Percentiles rank a stretch among this genome's conserved stretches.
Conservation (phyloP, 139 green algal species). For the Chlorokybus atmophyticus region DNA sequence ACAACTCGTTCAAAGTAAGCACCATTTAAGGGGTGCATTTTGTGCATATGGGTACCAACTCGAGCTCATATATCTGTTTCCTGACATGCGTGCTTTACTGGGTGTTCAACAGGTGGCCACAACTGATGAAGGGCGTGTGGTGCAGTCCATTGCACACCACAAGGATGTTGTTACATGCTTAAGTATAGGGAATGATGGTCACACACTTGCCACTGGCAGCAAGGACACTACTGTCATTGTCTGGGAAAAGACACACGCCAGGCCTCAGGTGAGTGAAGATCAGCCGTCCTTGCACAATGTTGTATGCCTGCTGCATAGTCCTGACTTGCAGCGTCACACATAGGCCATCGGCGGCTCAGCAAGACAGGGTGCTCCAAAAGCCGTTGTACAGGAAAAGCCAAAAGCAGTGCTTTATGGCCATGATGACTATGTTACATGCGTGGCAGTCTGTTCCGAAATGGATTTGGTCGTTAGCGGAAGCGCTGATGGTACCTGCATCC, state of each 20-base stretch:
- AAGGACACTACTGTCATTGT: conserved; percentile 51
- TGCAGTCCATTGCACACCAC: conserved; percentile 40
- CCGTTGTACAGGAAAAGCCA: conserved; percentile 21
- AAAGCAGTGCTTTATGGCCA: conserved; percentile 41
- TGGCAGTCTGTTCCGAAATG: conserved; percentile 38
- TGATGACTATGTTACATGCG: conserved; percentile 34
- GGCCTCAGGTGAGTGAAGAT: neutral
- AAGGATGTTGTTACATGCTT: conserved; percentile 51
- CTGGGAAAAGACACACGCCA: conserved; percentile 29
- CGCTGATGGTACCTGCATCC: conserved; percentile 34
- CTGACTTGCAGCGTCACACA: too few relatives aligned
- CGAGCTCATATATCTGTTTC: too few relatives aligned
- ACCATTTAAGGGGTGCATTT: too few relatives aligned
- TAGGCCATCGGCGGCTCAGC: neutral
- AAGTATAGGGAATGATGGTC: conserved; percentile 19
- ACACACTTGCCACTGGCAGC: conserved; percentile 35
- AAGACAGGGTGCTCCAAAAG: neutral
- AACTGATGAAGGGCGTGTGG: conserved; percentile 7
- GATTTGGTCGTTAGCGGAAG: conserved; percentile 37
- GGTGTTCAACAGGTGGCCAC: too few relatives aligned
- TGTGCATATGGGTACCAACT: too few relatives aligned
- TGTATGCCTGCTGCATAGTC: too few relatives aligned
- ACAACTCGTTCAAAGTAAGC: conserved; percentile 24
- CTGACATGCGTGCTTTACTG: too few relatives aligned
- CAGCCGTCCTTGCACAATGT: too few relatives aligned